A percentile compares a stretch with the other conserved stretches of the same genome.
Evolutionary conservation across 192 early-diverging fungal genomes (phyloP).

Genomic region (Coemansia furcata): DNA sequence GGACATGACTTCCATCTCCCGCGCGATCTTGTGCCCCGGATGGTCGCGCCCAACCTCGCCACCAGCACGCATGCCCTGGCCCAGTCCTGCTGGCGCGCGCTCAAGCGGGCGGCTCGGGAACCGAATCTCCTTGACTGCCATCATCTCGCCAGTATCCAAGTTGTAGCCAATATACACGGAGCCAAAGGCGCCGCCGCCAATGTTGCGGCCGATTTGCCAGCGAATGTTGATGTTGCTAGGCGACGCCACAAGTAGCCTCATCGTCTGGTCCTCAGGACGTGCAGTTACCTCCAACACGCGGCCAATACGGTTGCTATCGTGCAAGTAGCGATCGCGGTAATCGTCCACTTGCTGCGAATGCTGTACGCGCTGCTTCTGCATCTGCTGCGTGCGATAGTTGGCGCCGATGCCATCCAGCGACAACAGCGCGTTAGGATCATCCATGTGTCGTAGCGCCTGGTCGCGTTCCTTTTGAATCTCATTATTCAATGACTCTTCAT

Average conservation of each 20-base stretch:
- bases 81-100: constrained; percentile 2
- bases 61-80: not conserved
- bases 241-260: constrained; percentile 74
- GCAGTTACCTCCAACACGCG: constrained; percentile 72
- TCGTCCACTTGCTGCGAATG: constrained; percentile 36
- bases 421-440: constrained; percentile 28
- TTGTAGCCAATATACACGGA: constrained; percentile 84
- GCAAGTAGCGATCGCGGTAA: constrained; percentile 29
- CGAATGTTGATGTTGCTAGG: constrained; percentile 76
- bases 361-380: constrained; percentile 35
- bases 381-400: constrained; percentile 35
- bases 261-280: constrained; percentile 73
- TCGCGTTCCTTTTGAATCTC: constrained; percentile 29
- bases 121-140: constrained; percentile 92
- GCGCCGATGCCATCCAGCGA: constrained; percentile 45
- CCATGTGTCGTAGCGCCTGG: constrained; percentile 14
- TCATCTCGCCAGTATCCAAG: constrained; percentile 75
- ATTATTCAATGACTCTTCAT: constrained; percentile 25
- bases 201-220: constrained; percentile 82
- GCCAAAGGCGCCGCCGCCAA: constrained; percentile 86
- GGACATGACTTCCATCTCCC: constrained; percentile 91
- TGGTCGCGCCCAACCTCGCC: constrained; percentile 6
- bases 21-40: constrained; percentile 65
- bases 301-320: constrained; percentile 53
- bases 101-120: constrained; percentile 62